Percentiles rank a stretch among this genome's conserved stretches.
Conservation (phyloP, 805 yeast genomes). For the Ogataea methanolica region DNA sequence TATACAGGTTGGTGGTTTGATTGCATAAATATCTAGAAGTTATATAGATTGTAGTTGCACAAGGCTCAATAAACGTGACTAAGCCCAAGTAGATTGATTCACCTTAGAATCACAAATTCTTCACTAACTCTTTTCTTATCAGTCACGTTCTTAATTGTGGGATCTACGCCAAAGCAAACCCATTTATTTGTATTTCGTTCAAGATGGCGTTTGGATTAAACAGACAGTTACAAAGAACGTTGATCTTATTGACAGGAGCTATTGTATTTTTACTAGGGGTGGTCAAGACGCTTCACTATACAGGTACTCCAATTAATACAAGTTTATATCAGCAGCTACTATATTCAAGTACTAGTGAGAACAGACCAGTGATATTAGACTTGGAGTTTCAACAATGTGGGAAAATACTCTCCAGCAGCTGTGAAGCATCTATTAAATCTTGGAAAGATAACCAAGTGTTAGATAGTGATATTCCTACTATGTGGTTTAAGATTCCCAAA, state of each 20-base stretch:
- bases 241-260: background rate
- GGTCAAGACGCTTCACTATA: background rate
- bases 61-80: too few species aligned
- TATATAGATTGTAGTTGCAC: too few species aligned
- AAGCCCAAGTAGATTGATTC: too few species aligned
- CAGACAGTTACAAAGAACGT: background rate
- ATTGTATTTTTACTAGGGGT: background rate
- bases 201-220: conserved; percentile 1
- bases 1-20: too few species aligned
- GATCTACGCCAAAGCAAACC: too few species aligned
- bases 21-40: too few species aligned
- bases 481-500: conserved; percentile 19
- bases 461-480: conserved; percentile 1
- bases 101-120: too few species aligned
- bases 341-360: background rate
- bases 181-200: too few species aligned
- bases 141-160: too few species aligned
- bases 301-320: background rate
- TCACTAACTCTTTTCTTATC: too few species aligned
- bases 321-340: background rate
- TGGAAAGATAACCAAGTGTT: conserved; percentile 5
- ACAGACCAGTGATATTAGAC: conserved; percentile 11
- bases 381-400: conserved; percentile 11
- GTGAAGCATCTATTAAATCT: conserved; percentile 1
- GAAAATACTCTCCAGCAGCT: conserved; percentile 5